These are phyloP conservation scores for Syzygium oleosum DNA, from an alignment of 345 rosid species.

Conservation along the genomic window DNA sequence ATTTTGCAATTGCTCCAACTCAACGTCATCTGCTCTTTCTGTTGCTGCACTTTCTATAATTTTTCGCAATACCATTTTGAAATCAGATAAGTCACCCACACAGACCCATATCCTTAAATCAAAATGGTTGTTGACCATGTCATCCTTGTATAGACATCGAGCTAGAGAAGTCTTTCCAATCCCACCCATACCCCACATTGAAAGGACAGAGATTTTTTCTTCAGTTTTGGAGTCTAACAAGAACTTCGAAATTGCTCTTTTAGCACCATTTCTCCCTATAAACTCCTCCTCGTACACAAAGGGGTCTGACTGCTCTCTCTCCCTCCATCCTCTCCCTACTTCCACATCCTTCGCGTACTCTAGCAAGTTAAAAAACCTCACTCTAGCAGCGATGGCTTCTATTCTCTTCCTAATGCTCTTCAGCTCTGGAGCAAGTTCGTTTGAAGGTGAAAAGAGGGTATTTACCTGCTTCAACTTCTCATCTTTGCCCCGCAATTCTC, in stretches of 20 bases:
- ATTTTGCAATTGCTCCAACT: no score
- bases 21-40: no score
- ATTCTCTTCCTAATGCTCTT: no score
- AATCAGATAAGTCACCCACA: no score
- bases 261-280: not conserved
- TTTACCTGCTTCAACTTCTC: not conserved
- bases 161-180: not conserved
- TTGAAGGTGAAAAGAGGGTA: fast-evolving
- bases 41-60: no score
- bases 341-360: not conserved
- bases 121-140: no score
- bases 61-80: no score
- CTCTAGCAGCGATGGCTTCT: not conserved
- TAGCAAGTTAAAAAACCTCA: not conserved
- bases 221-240: not conserved
- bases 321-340: not conserved
- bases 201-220: not conserved
- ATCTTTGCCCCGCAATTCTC: not conserved
- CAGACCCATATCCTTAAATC: no score
- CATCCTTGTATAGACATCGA: no score
- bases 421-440: not conserved
- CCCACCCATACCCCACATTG: not conserved
- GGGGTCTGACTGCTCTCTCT: not conserved
- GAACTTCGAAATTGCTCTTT: not conserved
- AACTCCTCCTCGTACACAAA: not conserved